phyloP scores from a whole-genome alignment of 1,284 basidiomycete species.

The Cystobasidium pallidum region DNA sequence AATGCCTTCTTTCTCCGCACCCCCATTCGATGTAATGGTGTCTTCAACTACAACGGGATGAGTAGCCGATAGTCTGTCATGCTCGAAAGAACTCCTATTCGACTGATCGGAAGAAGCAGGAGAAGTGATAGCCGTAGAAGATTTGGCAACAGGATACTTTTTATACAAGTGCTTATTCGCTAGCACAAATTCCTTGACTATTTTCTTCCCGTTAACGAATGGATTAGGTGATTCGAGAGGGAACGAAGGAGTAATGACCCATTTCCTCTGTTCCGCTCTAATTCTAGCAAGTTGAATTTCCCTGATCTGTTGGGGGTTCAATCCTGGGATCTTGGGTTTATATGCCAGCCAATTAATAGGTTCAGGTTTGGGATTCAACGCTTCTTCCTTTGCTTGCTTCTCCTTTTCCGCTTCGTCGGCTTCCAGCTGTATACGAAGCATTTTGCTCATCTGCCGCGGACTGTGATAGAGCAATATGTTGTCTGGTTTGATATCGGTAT shows the following conservation, averaged over 20 bases:
- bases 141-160: not conserved
- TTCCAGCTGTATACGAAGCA: conserved; percentile 9
- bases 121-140: not conserved
- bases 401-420: conserved; percentile 12
- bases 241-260: conserved; percentile 22
- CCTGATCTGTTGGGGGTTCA: conserved; percentile 17
- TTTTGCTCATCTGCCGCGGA: conserved; percentile 8
- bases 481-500: conserved; percentile 44
- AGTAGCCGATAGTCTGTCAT: conserved; percentile 4
- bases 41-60: not conserved
- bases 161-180: conserved; percentile 25
- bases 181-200: conserved; percentile 16
- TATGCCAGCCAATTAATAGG: conserved; percentile 29
- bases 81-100: not conserved
- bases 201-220: conserved; percentile 27
- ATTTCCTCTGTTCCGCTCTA: conserved; percentile 25
- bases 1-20: too few relatives aligned
- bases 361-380: conserved; percentile 17
- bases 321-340: conserved; percentile 23
- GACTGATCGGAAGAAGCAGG: not conserved
- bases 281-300: conserved; percentile 27
- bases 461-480: conserved; percentile 42
- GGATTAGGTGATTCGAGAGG: conserved; percentile 22
- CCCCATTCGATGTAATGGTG: too few relatives aligned
- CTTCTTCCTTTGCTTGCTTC: conserved; percentile 14